A percentile compares a stretch with the other conserved stretches of the same genome.
Conservation (phyloP, 345 rosid genomes). For the Camelina laxa region DNA sequence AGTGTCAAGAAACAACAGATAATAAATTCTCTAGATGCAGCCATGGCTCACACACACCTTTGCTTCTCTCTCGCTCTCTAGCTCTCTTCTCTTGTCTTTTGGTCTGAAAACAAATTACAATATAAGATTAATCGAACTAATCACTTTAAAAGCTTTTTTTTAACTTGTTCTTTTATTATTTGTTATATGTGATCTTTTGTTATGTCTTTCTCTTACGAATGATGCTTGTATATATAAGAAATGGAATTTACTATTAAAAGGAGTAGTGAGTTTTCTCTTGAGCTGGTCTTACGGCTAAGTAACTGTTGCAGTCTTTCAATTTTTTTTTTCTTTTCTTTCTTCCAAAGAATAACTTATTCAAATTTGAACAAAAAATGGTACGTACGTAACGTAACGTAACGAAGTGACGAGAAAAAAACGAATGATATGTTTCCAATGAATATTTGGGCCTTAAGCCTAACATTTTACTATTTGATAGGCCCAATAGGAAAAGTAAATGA, state of each 20-base stretch:
- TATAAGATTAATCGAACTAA: not conserved
- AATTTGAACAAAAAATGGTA: not conserved
- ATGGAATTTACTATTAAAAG: constrained; percentile 35
- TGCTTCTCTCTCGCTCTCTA: not conserved
- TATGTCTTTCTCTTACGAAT: constrained; percentile 1
- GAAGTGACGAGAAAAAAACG: too few species aligned
- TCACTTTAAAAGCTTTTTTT: constrained; percentile 7
- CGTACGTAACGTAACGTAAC: too few species aligned
- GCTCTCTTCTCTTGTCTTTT: not conserved
- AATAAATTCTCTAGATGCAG: constrained; percentile 36
- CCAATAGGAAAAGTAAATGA: not conserved
- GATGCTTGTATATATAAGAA: constrained; percentile 33
- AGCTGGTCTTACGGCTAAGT: constrained; percentile 43
- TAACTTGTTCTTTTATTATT: not conserved
- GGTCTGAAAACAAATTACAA: constrained; percentile 22
- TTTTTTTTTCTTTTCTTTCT: not conserved
- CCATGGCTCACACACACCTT: constrained; percentile 30
- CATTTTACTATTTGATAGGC: constrained; percentile 12
- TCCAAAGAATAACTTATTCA: not conserved
- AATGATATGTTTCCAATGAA: too few species aligned
- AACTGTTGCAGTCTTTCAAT: constrained; percentile 24
- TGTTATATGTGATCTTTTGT: not conserved
- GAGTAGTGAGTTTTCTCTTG: constrained; percentile 12
- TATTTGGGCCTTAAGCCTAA: not conserved
- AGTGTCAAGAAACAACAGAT: constrained; percentile 38